phyloP scores from a whole-genome alignment of 192 early-diverging fungal species.

The Coemansia sp. region DNA sequence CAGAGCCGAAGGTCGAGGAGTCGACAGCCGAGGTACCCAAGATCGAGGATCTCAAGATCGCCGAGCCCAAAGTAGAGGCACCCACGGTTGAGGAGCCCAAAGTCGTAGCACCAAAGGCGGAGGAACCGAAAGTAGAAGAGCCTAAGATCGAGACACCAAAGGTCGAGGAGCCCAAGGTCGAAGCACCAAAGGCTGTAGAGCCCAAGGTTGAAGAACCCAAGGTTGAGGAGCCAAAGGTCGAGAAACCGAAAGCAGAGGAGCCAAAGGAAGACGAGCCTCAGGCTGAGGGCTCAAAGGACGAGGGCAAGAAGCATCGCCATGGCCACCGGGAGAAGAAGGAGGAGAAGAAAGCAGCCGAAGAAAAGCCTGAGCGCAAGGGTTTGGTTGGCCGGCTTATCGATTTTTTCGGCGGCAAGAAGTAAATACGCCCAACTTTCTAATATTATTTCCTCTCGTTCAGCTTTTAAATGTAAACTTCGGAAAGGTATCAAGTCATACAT shows the following conservation, averaged over 20 bases:
- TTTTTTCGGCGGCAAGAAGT: slow-evolving; percentile 53
- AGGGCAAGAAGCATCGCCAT: slow-evolving; percentile 43
- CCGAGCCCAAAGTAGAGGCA: slow-evolving; percentile 16
- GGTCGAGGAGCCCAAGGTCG: slow-evolving; percentile 14
- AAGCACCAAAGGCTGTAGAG: slow-evolving; percentile 9
- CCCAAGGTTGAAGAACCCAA: not conserved
- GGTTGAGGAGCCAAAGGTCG: slow-evolving; percentile 18
- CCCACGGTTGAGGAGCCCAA: slow-evolving; percentile 15
- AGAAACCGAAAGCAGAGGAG: slow-evolving; percentile 21
- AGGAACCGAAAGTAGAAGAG: slow-evolving; percentile 10
- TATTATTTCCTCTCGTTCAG: not conserved
- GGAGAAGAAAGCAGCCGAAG: slow-evolving; percentile 33
- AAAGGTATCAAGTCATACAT: not conserved
- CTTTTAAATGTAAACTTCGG: not conserved
- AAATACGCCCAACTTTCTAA: slow-evolving; percentile 9
- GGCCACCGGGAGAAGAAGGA: slow-evolving; percentile 34
- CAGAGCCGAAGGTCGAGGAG: not conserved
- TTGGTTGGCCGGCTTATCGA: slow-evolving; percentile 56
- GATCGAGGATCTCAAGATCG: slow-evolving; percentile 15
- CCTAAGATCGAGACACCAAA: slow-evolving; percentile 9
- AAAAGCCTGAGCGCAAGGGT: slow-evolving; percentile 51
- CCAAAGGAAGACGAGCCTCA: slow-evolving; percentile 16
- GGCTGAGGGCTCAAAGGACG: slow-evolving; percentile 14
- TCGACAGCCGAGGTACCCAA: not conserved
- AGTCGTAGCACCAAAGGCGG: not conserved